phyloP scores from a whole-genome alignment of 331 rosid species.

The Acacia pycnantha region DNA sequence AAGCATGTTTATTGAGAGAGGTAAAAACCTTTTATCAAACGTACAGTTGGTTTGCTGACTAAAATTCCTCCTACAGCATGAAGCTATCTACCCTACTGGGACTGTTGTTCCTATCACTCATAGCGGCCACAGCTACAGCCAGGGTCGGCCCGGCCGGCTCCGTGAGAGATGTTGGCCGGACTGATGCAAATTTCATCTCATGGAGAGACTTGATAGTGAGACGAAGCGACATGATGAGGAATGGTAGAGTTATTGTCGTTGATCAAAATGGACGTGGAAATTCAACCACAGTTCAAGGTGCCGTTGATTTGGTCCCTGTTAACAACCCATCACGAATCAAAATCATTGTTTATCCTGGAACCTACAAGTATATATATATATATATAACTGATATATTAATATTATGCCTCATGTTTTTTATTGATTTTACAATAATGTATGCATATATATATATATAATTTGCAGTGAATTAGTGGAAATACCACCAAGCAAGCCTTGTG shows the following conservation, averaged over 20 bases:
- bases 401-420: no score
- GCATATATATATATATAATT: no score
- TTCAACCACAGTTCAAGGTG: conserved; percentile 2
- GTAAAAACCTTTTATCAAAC: no score
- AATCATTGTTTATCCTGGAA: background rate
- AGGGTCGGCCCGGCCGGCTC: no score
- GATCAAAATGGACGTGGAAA: background rate
- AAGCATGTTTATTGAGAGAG: no score
- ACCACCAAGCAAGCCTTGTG: background rate
- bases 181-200: background rate
- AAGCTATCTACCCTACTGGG: background rate
- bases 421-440: no score
- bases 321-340: background rate
- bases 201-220: background rate
- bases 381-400: no score
- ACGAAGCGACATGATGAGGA: background rate
- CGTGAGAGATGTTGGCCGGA: no score
- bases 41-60: no score
- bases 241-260: background rate
- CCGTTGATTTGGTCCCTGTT: background rate
- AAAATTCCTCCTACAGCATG: background rate
- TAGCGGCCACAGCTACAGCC: no score
- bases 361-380: background rate
- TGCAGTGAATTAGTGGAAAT: background rate
- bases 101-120: background rate